Evolutionary conservation across 345 rosid species (phyloP).

Genomic region (Dipteronia dyeriana): DNA sequence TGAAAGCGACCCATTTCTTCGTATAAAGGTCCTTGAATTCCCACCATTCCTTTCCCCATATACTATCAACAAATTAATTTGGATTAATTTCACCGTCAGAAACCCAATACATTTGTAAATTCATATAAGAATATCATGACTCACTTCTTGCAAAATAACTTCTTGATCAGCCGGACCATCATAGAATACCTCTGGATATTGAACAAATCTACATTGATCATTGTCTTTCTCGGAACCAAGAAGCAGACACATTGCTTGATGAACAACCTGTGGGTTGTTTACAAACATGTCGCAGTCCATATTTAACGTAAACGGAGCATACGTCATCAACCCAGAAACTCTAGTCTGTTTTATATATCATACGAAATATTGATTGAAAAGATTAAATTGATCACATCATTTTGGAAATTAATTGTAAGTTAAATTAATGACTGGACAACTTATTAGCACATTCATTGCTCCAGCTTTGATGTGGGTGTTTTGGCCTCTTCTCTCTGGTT

Average conservation of each 20-base stretch:
- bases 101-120: background rate
- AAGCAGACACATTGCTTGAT: slow-evolving; percentile 54
- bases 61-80: slow-evolving; percentile 23
- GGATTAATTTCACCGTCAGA: background rate
- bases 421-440: background rate
- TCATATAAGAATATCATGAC: background rate
- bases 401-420: background rate
- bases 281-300: slow-evolving; percentile 76
- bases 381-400: background rate
- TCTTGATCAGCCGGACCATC: slow-evolving; percentile 38
- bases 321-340: slow-evolving; percentile 68
- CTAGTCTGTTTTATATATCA: slow-evolving; percentile 32
- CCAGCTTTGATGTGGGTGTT: slow-evolving; percentile 64
- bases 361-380: background rate
- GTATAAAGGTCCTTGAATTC: slow-evolving; percentile 55
- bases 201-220: slow-evolving; percentile 44
- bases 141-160: slow-evolving; percentile 21
- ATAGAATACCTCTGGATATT: slow-evolving; percentile 52
- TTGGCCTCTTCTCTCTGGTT: slow-evolving; percentile 65
- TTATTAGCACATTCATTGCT: slow-evolving; percentile 79
- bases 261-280: slow-evolving; percentile 48
- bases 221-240: slow-evolving; percentile 22
- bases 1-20: slow-evolving; percentile 65
- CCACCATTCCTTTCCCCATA: slow-evolving; percentile 37
- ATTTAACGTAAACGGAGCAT: slow-evolving; percentile 72